Percentiles rank a stretch among this genome's conserved stretches.
These are phyloP conservation scores for Cryptosporidium baileyi DNA, from an alignment of 169 alveolate genomes.

Conservation along the genomic window DNA sequence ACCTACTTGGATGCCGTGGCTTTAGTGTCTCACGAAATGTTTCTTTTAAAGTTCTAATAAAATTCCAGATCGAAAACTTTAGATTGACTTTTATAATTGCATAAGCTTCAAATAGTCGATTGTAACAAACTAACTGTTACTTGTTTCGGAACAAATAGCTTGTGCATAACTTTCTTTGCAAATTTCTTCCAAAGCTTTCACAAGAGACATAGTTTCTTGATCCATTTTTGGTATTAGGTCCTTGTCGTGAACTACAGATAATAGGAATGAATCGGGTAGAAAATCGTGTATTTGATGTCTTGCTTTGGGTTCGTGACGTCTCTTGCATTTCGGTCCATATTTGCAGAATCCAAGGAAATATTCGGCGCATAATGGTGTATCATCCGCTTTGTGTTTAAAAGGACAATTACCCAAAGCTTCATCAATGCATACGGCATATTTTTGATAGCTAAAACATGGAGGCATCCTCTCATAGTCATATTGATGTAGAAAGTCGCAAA, in stretches of 20 bases:
- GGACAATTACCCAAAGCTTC: conserved; percentile 78
- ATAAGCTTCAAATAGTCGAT: not conserved
- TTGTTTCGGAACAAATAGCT: conserved; percentile 28
- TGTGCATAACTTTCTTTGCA: conserved; percentile 61
- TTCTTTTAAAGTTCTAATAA: not conserved
- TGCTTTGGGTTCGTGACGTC: conserved; percentile 73
- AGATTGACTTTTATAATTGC: not conserved
- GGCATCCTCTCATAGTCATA: conserved; percentile 87
- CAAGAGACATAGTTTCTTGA: conserved; percentile 32
- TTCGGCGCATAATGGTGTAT: conserved; percentile 71
- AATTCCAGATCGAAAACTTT: not conserved
- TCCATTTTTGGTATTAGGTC: conserved; percentile 52
- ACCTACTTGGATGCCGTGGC: conserved; percentile 70
- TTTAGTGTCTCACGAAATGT: not conserved
- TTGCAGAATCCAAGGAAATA: conserved; percentile 82
- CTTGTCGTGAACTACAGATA: conserved; percentile 37
- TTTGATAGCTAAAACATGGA: conserved; percentile 82
- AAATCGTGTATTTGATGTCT: conserved; percentile 66
- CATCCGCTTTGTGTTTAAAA: conserved; percentile 75
- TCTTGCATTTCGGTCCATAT: conserved; percentile 80
- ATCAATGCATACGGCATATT: conserved; percentile 85
- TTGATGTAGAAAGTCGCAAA: conserved; percentile 90
- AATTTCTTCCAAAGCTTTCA: conserved; percentile 31
- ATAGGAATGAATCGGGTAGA: conserved; percentile 72
- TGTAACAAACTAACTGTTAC: not conserved